phyloP scores from a whole-genome alignment of 148 eudicot genomes.

The Amaranthus palmeri region DNA sequence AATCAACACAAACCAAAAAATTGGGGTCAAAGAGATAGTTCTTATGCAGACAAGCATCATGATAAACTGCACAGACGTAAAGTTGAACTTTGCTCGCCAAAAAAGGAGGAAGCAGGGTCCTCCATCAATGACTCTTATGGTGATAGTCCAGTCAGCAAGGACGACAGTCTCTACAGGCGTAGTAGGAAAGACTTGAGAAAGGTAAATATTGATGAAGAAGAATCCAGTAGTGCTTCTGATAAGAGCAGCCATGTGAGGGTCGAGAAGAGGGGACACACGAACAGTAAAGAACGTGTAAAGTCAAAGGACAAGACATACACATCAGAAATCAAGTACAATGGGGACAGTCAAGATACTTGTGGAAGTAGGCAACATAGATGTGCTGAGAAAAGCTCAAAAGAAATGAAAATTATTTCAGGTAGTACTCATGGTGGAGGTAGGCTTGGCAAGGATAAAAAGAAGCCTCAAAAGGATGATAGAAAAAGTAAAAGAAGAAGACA shows the following conservation, averaged over 20 bases:
- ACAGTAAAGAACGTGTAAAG: conserved; percentile 4
- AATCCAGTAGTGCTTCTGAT: conserved; percentile 11
- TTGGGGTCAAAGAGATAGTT: background rate
- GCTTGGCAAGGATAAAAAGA: conserved; percentile 9
- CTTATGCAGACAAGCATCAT: conserved; percentile 2
- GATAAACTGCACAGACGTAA: conserved; percentile 3
- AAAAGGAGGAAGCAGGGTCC: conserved; percentile 7
- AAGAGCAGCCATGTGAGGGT: conserved; percentile 9
- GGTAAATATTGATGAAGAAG: conserved; percentile 13
- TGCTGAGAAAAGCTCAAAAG: conserved; percentile 15
- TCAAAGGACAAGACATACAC: conserved; percentile 9
- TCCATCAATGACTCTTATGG: conserved; percentile 14
- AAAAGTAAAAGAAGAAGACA: conserved; percentile 12
- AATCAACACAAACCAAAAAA: background rate
- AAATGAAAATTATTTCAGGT: background rate
- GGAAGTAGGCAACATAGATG: conserved; percentile 11
- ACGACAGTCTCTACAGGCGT: conserved; percentile 3
- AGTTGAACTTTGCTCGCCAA: background rate
- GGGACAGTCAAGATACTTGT: conserved; percentile 5
- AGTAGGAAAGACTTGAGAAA: conserved; percentile 6
- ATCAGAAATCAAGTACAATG: background rate
- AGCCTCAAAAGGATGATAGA: conserved; percentile 5
- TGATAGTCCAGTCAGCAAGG: conserved; percentile 8
- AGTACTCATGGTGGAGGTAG: conserved; percentile 9
- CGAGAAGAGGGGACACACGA: conserved; percentile 8